Base-by-base conservation (phyloP, 805 yeast species). In the Candida hispaniensis region DNA sequence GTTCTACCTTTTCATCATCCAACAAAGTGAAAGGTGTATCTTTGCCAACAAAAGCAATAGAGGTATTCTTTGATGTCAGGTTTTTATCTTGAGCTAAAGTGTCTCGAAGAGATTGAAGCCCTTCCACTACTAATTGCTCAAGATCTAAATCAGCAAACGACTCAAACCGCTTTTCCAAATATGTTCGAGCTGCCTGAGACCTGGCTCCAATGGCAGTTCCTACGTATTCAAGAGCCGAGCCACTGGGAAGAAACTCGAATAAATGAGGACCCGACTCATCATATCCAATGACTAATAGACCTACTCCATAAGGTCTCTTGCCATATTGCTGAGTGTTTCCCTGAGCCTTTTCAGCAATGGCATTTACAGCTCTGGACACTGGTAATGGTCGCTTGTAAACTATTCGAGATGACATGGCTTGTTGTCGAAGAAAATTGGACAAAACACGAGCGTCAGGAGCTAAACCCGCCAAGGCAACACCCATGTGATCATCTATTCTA, bases 151-250 rank as follows among this genome's bases (percentile, higher is more conserved):
- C 67, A 12, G 73, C 61, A 47, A 82, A 80, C 18, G 65, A 63
- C 21, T 80, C 83, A 52, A 76, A 67, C 47, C 78, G 77, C 54
- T 94, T 75, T 60, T 91, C 99, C 54, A 91, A 63, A 49, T 83
- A 91, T 2, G 99, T 91, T 63, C 93, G 75, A 10, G 95, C 96
- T 33, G 97, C 97, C 61, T 91, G 99, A 2, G 97, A 88, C 54
- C 99, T 73, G 7, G 99, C 97, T 29, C 99, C 99, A 51, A 91
- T 83, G 21, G 98, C 94, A 8, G 95, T 76, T 20, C 94, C 97
- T 47, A 70, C 73, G 54, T 86, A 80, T 58, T 91, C 97, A 49
- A 85, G 65, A 14, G 79, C 91, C 15, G 88, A 76, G 2, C 99
- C 99, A 6, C 93, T 78, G 11, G 99, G 98, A 55, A 81, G 88